Percentiles rank a stretch among this genome's conserved stretches.
phyloP scores from a whole-genome alignment of 176 grass and related monocot species.

The Dendrocalamus sinicus region DNA sequence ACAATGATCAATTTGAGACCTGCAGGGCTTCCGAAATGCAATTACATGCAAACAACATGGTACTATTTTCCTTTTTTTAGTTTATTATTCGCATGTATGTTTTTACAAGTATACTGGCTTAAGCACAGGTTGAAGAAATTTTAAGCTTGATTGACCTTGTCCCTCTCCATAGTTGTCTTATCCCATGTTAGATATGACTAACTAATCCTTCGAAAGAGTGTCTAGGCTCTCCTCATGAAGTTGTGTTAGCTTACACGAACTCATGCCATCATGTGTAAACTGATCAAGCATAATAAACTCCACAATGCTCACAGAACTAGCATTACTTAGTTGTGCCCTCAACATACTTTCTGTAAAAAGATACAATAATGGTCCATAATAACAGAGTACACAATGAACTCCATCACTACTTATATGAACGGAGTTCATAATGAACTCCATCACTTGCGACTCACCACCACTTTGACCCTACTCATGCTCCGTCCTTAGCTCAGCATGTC shows the following conservation, averaged over 20 bases:
- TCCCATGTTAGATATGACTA: not conserved
- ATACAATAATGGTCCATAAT: not conserved
- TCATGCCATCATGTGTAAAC: not conserved
- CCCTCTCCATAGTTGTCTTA: not conserved
- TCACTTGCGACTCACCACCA: not conserved
- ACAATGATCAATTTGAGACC: not conserved
- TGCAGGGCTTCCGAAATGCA: not conserved
- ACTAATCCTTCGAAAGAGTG: not conserved
- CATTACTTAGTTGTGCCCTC: constrained; percentile 12
- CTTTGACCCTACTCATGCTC: not conserved
- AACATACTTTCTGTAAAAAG: not conserved
- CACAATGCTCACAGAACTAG: not conserved
- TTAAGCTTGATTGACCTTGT: constrained; percentile 1
- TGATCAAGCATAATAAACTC: constrained; percentile 8
- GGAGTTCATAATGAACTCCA: not conserved
- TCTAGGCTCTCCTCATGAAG: not conserved
- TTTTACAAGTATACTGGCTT: not conserved
- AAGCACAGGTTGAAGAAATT: constrained; percentile 4
- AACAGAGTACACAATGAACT: not conserved
- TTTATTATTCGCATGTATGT: not conserved
- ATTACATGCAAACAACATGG: not conserved
- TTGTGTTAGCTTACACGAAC: not conserved
- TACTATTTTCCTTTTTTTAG: not conserved
- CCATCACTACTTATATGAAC: not conserved
- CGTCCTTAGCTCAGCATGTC: not conserved